Evolutionary conservation across 129 eudicot species (phyloP).

Genomic region (Chrysanthemum lavandulifolium): DNA sequence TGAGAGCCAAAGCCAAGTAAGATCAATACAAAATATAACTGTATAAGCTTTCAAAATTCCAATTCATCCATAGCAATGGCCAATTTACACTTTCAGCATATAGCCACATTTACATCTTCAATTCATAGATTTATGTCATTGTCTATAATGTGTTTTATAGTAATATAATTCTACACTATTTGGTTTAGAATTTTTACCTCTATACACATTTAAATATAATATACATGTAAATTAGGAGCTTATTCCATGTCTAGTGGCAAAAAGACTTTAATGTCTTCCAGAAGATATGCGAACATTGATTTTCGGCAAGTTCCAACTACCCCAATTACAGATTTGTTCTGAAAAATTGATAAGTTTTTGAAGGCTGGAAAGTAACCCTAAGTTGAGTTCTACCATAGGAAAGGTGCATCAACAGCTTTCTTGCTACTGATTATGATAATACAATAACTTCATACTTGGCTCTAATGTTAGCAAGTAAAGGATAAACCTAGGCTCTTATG

Average conservation of each 20-base stretch:
- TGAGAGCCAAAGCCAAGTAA: not conserved
- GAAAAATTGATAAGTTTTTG: not conserved
- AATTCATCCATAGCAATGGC: conserved; percentile 7
- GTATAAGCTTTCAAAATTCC: not conserved
- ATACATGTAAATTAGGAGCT: not conserved
- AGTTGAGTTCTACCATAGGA: no score
- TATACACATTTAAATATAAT: not conserved
- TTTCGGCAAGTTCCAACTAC: no score
- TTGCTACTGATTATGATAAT: not conserved
- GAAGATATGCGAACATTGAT: not conserved
- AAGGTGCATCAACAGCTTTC: conserved; percentile 3
- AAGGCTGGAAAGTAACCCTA: no score
- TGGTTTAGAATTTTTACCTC: not conserved
- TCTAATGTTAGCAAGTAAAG: conserved; percentile 5
- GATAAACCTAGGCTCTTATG: not conserved
- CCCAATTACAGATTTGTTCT: not conserved
- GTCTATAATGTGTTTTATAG: not conserved
- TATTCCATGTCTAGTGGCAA: no score
- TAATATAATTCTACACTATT: not conserved
- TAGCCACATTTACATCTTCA: conserved; percentile 15
- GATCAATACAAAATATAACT: no score
- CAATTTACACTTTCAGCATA: not conserved
- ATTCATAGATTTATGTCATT: conserved; percentile 1
- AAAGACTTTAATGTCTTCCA: not conserved
- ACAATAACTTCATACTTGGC: not conserved